Conservation (phyloP, 768 basidiomycete species). For the Termitomyces bulborhizus region DNA sequence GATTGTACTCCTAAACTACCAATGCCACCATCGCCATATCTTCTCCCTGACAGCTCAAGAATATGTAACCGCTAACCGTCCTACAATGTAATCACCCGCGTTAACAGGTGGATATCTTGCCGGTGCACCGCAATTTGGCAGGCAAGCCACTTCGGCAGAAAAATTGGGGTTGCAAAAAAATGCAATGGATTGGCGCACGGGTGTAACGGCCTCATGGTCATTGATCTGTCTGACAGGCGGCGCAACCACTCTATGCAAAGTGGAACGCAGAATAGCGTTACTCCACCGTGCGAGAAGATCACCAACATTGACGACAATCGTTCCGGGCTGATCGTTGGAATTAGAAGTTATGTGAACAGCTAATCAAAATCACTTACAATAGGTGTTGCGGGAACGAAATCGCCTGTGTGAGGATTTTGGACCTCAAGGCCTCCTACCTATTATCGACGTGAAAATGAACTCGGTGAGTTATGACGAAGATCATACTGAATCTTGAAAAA, state of each 20-base stretch:
- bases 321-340: slow-evolving; percentile 48
- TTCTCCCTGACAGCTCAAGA: slow-evolving; percentile 20
- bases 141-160: slow-evolving; percentile 57
- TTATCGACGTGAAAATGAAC: background rate
- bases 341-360: background rate
- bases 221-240: slow-evolving; percentile 48
- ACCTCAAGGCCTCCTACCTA: slow-evolving; percentile 80
- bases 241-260: slow-evolving; percentile 78
- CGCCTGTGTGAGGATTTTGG: slow-evolving; percentile 69
- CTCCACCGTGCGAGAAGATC: slow-evolving; percentile 82
- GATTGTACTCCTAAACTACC: too few species aligned
- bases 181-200: slow-evolving; percentile 71
- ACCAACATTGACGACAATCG: slow-evolving; percentile 79
- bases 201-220: slow-evolving; percentile 48
- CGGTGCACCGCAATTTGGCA: slow-evolving; percentile 57
- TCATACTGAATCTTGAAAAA: slow-evolving; percentile 71
- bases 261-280: slow-evolving; percentile 73
- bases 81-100: slow-evolving; percentile 73
- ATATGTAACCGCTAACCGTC: slow-evolving; percentile 58
- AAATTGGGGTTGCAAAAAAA: slow-evolving; percentile 87
- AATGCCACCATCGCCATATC: background rate
- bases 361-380: slow-evolving; percentile 45
- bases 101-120: slow-evolving; percentile 67
- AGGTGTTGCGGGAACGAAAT: slow-evolving; percentile 67
- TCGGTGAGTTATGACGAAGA: background rate